Conservation (phyloP, 2,329 filamentous ascomycete species). For the Penicillium polonicum region DNA sequence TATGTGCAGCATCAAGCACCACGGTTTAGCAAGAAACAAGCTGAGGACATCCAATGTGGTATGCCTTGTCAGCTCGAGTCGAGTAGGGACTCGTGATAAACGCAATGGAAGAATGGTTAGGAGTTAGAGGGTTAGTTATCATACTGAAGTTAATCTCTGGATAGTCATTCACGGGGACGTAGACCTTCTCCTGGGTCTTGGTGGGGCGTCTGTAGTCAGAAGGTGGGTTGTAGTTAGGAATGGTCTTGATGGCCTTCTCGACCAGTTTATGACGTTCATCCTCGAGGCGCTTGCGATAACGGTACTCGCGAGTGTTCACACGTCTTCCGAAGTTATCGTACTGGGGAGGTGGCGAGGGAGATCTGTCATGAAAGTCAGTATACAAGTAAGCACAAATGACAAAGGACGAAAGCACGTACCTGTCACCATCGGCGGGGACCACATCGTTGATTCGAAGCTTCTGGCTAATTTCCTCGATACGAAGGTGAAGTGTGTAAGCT, state of each 20-base stretch:
- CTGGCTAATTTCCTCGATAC: constrained; percentile 98
- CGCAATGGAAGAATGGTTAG: constrained; percentile 57
- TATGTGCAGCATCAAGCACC: constrained; percentile 36
- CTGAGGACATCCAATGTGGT: constrained; percentile 34
- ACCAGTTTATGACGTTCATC: constrained; percentile 98
- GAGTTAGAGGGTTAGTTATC: constrained; percentile 98
- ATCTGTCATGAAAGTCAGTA: constrained; percentile 56
- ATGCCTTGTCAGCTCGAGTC: constrained; percentile 42
- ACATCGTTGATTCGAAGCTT: constrained; percentile 99
- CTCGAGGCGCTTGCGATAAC: constrained; percentile 95
- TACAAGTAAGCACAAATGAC: constrained; percentile 6
- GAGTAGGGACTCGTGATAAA: constrained; percentile 45
- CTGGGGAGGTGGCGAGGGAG: constrained; percentile 90
- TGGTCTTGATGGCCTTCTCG: constrained; percentile 99
- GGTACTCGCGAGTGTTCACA: constrained; percentile 98
- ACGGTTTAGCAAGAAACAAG: constrained; percentile 46
- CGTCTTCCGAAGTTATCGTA: constrained; percentile 99
- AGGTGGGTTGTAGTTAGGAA: constrained; percentile 98
- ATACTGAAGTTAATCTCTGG: constrained; percentile 99
- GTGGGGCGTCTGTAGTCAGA: constrained; percentile 98
- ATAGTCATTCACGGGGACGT: constrained; percentile 99
- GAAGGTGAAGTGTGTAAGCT: constrained; percentile 91
- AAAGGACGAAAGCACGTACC: constrained; percentile 54
- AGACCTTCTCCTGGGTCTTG: constrained; percentile 99
- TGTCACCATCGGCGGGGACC: constrained; percentile 90